Evolutionary conservation across 768 basidiomycete genomes (phyloP).

Genomic region (Tricholoma matsutake): DNA sequence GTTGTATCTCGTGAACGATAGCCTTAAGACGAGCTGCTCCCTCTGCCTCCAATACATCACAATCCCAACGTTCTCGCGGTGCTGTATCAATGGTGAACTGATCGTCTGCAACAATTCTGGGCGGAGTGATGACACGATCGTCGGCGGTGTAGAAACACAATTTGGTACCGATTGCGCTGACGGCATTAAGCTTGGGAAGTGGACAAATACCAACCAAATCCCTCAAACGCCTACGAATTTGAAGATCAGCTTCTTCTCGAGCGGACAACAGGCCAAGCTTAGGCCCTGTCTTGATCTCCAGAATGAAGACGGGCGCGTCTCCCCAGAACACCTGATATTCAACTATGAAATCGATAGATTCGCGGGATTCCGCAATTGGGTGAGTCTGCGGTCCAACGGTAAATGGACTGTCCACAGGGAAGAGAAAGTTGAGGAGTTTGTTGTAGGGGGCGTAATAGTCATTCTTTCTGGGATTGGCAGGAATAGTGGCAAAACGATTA

Average conservation of each 20-base stretch:
- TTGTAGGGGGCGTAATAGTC: constrained; percentile 27
- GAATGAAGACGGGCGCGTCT: constrained; percentile 28
- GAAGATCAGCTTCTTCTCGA: too few species aligned
- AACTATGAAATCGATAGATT: too few species aligned
- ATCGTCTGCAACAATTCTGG: constrained; percentile 9
- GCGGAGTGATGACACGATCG: constrained; percentile 15
- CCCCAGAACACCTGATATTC: constrained; percentile 25
- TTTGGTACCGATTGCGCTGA: constrained; percentile 32
- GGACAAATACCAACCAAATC: constrained; percentile 26
- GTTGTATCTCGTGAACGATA: too few species aligned
- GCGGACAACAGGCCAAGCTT: constrained; percentile 15
- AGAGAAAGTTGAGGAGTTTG: constrained; percentile 35
- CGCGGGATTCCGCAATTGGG: constrained; percentile 12
- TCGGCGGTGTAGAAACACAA: constrained; percentile 27
- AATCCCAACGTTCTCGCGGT: too few species aligned
- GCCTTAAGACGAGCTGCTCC: too few species aligned
- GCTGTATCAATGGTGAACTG: too few species aligned
- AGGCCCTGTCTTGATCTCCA: constrained; percentile 24
- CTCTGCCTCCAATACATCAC: too few species aligned
- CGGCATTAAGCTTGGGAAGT: constrained; percentile 22
- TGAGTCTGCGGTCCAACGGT: constrained; percentile 28
- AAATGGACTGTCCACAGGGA: constrained; percentile 31
- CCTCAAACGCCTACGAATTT: constrained; percentile 23
- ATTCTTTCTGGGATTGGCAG: not conserved
- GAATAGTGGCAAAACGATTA: not conserved